phyloP scores from a whole-genome alignment of 208 protist species.

The Ichthyophonus hoferi region DNA sequence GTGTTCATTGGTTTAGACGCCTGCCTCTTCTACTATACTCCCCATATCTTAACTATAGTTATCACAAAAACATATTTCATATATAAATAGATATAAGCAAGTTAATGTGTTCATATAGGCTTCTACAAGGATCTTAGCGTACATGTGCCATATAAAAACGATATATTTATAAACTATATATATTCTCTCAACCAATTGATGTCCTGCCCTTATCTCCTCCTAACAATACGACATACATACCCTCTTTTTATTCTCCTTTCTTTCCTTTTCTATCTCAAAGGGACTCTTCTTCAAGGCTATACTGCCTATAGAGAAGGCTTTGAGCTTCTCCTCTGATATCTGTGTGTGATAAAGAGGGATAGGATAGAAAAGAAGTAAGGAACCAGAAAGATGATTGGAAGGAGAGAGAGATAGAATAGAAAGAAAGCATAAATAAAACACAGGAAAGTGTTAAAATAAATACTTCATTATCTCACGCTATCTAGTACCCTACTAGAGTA shows the following conservation, averaged over 20 bases:
- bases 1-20: not conserved
- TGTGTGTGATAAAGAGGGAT: not conserved
- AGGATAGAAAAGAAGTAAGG: not conserved
- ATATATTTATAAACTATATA: too few species aligned
- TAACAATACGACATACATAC: not conserved
- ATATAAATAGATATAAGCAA: not conserved
- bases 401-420: not conserved
- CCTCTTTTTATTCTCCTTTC: not conserved
- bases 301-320: not conserved
- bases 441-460: too few species aligned
- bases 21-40: not conserved
- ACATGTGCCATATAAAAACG: not conserved
- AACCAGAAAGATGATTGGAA: not conserved
- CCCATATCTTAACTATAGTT: not conserved
- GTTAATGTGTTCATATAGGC: not conserved
- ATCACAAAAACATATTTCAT: not conserved
- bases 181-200: too few species aligned
- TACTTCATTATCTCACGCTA: too few species aligned
- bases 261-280: not conserved
- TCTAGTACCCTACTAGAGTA: too few species aligned
- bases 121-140: not conserved
- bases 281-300: not conserved
- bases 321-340: not conserved
- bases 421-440: too few species aligned
- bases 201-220: too few species aligned